A percentile compares a stretch with the other conserved stretches of the same genome.
Conservation (phyloP, 768 basidiomycete genomes). For the Melanogaster broomeanus region DNA sequence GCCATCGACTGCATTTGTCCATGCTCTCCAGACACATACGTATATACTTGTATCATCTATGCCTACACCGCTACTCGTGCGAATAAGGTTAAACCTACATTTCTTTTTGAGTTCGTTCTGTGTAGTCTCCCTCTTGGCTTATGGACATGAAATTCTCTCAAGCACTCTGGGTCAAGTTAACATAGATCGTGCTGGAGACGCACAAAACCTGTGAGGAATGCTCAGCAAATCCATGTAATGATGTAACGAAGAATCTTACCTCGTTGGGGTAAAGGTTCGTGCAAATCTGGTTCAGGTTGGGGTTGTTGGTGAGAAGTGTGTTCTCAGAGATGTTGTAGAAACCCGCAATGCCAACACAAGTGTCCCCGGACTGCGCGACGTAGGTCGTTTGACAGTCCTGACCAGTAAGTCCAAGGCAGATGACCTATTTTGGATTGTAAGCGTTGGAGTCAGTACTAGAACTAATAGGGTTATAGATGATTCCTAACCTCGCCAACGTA, state of each 20-base stretch:
- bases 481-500: slow-evolving; percentile 45
- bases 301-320: slow-evolving; percentile 62
- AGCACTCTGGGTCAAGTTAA: slow-evolving; percentile 13
- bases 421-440: slow-evolving; percentile 22
- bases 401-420: slow-evolving; percentile 59
- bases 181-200: slow-evolving; percentile 23
- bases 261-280: slow-evolving; percentile 60
- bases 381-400: slow-evolving; percentile 59
- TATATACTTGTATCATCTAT: too few relatives aligned
- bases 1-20: too few relatives aligned
- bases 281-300: slow-evolving; percentile 54
- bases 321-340: slow-evolving; percentile 43
- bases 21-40: too few relatives aligned
- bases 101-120: not conserved
- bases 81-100: too few relatives aligned
- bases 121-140: not conserved
- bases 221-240: not conserved
- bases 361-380: slow-evolving; percentile 49
- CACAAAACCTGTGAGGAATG: slow-evolving; percentile 24
- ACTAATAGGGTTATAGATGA: not conserved
- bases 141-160: slow-evolving; percentile 1
- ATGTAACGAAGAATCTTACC: slow-evolving; percentile 35
- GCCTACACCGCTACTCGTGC: too few relatives aligned
- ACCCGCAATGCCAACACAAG: slow-evolving; percentile 46
- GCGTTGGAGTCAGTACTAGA: not conserved